Conservation (phyloP, 2,329 filamentous ascomycete species). For the Trichoderma sp. region DNA sequence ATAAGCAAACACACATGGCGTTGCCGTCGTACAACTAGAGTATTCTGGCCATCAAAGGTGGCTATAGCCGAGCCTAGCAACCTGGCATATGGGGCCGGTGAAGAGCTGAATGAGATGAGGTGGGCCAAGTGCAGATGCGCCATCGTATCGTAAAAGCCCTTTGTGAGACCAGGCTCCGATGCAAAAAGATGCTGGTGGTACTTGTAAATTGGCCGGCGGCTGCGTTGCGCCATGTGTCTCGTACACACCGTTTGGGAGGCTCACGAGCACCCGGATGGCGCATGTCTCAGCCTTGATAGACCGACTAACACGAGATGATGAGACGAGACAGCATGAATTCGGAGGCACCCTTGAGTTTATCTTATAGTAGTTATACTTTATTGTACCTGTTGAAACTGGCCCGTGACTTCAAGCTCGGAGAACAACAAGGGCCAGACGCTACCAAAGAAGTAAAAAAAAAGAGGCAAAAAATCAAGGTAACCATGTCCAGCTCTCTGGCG, state of each 20-base stretch:
- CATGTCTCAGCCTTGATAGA: background rate
- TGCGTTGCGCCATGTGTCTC: background rate
- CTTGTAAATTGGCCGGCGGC: background rate
- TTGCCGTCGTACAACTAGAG: background rate
- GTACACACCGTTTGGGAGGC: background rate
- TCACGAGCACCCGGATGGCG: background rate
- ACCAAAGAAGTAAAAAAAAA: background rate
- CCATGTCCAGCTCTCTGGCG: background rate
- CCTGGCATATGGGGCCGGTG: constrained; percentile 4
- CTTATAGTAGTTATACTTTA: background rate
- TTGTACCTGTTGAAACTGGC: background rate
- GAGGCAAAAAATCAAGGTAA: background rate
- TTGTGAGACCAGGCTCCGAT: background rate
- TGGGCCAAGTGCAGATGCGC: background rate
- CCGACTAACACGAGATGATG: background rate
- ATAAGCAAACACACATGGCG: background rate
- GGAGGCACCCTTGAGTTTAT: background rate
- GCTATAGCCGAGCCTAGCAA: background rate
- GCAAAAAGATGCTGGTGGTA: background rate
- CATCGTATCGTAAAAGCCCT: background rate
- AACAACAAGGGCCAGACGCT: background rate
- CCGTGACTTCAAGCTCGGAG: background rate
- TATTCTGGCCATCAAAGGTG: background rate
- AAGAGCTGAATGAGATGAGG: constrained; percentile 13
- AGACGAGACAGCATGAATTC: background rate